Percentiles rank a stretch among this genome's conserved stretches.
These are phyloP conservation scores for Chaetoscypha palmicola DNA, from an alignment of 2,329 filamentous ascomycete species.

Conservation along the genomic window DNA sequence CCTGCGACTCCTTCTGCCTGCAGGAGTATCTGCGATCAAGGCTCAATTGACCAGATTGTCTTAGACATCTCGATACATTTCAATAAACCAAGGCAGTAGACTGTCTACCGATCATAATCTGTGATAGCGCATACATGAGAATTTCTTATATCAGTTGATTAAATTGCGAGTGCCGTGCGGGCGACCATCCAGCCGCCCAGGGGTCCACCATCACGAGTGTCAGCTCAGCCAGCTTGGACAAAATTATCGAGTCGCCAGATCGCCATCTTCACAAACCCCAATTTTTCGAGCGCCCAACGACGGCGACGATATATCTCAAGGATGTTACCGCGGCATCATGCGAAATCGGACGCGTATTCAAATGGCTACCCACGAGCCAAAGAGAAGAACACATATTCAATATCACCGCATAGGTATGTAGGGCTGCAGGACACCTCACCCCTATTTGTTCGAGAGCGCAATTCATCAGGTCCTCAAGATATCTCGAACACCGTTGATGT, in stretches of 20 bases:
- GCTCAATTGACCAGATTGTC: not conserved
- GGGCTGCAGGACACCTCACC: too few relatives aligned
- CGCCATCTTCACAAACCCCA: conserved; percentile 15
- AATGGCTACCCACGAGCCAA: conserved; percentile 72
- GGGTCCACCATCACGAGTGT: conserved; percentile 22
- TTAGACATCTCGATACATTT: not conserved
- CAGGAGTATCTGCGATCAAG: not conserved
- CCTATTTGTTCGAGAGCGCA: too few relatives aligned
- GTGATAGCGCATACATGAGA: not conserved
- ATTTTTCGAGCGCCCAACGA: conserved; percentile 4
- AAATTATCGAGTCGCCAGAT: conserved; percentile 14
- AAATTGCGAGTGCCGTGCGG: conserved; percentile 15
- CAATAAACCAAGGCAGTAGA: too few relatives aligned
- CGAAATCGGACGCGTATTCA: conserved; percentile 53
- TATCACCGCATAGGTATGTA: conserved; percentile 78
- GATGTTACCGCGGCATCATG: conserved; percentile 81
- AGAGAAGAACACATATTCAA: conserved; percentile 67
- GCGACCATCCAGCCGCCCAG: too few relatives aligned
- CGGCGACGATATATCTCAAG: conserved; percentile 34
- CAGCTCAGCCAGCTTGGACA: conserved; percentile 10
- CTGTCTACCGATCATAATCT: not conserved
- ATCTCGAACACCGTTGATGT: not conserved
- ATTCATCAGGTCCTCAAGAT: too few relatives aligned
- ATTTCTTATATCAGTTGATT: too few relatives aligned
- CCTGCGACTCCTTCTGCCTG: too few relatives aligned